phyloP scores from a whole-genome alignment of 495 filamentous ascomycete genomes.

The Wilcoxina mikolae region DNA sequence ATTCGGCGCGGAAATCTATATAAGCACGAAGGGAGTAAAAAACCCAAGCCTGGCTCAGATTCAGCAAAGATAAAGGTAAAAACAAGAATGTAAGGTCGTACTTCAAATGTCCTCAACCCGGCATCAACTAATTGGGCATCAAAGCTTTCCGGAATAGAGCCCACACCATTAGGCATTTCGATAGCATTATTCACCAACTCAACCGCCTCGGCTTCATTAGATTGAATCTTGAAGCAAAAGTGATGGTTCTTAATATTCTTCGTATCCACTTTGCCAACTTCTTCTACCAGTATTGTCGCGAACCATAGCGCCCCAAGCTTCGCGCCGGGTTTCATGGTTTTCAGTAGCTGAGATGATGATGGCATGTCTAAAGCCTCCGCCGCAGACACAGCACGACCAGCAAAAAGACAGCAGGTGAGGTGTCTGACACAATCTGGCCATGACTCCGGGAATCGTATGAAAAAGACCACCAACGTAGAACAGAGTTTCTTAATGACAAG shows the following conservation, averaged over 20 bases:
- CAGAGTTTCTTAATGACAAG: constrained; percentile 74
- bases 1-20: constrained; percentile 37
- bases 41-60: constrained; percentile 42
- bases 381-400: constrained; percentile 35
- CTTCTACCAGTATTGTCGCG: constrained; percentile 55
- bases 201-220: constrained; percentile 39
- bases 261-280: constrained; percentile 51
- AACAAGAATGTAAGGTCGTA: constrained; percentile 22
- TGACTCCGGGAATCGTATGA: constrained; percentile 50
- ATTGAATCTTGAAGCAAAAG: constrained; percentile 38
- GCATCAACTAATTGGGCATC: constrained; percentile 30
- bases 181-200: constrained; percentile 37
- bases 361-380: constrained; percentile 39
- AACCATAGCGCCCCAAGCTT: constrained; percentile 56
- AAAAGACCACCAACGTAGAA: constrained; percentile 64
- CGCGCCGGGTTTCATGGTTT: constrained; percentile 39
- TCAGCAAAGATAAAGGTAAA: too few relatives aligned
- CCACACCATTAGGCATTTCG: constrained; percentile 19
- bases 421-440: constrained; percentile 60
- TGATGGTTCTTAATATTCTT: constrained; percentile 39
- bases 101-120: constrained; percentile 46
- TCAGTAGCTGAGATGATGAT: constrained; percentile 39
- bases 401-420: constrained; percentile 46
- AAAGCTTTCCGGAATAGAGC: neutral
- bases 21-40: constrained; percentile 48